Evolutionary conservation across 768 basidiomycete genomes (phyloP).

Genomic region (Hericium alpestre): DNA sequence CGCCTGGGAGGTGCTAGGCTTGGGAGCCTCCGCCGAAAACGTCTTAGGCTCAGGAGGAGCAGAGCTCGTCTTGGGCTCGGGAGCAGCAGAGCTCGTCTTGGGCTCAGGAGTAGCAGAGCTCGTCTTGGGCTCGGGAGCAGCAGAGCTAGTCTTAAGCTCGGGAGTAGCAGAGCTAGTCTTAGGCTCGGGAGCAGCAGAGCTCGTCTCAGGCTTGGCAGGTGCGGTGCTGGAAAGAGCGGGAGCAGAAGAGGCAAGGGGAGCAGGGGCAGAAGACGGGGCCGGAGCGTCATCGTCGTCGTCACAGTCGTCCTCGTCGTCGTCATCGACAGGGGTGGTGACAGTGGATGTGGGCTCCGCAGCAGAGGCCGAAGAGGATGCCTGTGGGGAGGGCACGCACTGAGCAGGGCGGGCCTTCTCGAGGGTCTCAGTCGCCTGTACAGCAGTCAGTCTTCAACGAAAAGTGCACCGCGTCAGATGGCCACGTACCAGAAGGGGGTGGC

Average conservation of each 20-base stretch:
- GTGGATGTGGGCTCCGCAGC: slow-evolving; percentile 4
- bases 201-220: too few relatives aligned
- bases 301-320: slow-evolving; percentile 15
- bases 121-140: too few relatives aligned
- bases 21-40: too few relatives aligned
- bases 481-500: slow-evolving; percentile 58
- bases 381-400: slow-evolving; percentile 41
- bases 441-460: background rate
- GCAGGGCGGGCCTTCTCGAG: slow-evolving; percentile 34
- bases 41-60: too few relatives aligned
- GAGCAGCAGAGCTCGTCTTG: too few relatives aligned
- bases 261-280: slow-evolving; percentile 2
- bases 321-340: background rate
- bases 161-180: too few relatives aligned
- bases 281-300: slow-evolving; percentile 6
- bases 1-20: too few relatives aligned
- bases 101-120: too few relatives aligned
- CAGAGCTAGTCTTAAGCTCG: too few relatives aligned
- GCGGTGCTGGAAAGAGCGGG: background rate
- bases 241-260: background rate
- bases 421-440: slow-evolving; percentile 36
- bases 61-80: too few relatives aligned
- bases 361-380: slow-evolving; percentile 9
- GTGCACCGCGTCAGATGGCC: background rate
- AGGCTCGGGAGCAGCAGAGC: slow-evolving; percentile 11